phyloP scores from a whole-genome alignment of 2,329 filamentous ascomycete genomes.

The Lasiodiplodia theobromae region DNA sequence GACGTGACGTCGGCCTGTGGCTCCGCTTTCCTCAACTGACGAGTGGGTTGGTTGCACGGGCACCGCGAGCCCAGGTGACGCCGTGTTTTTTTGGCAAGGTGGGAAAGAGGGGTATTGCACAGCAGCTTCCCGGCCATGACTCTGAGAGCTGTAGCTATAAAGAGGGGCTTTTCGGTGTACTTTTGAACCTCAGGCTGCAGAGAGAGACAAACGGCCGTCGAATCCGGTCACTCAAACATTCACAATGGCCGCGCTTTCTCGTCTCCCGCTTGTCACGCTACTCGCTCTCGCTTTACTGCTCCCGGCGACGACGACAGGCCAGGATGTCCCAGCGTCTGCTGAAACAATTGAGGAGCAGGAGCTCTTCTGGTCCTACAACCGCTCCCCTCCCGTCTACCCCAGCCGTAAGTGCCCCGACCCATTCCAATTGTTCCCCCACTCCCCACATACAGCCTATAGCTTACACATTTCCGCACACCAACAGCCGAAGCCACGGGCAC shows the following conservation, averaged over 20 bases:
- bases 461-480: not conserved
- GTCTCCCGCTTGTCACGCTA: not conserved
- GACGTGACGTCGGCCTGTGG: slow-evolving; percentile 2
- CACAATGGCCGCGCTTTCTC: not conserved
- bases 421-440: too few species aligned
- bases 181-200: not conserved
- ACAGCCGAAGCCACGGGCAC: slow-evolving; percentile 12
- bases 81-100: not conserved
- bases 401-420: slow-evolving; percentile 4
- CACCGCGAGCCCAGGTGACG: not conserved
- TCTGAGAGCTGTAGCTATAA: not conserved
- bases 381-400: slow-evolving; percentile 11
- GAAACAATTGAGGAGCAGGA: not conserved
- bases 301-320: not conserved
- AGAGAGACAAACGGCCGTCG: not conserved
- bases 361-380: slow-evolving; percentile 14
- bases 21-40: not conserved
- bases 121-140: not conserved
- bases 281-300: not conserved
- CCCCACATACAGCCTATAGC: not conserved
- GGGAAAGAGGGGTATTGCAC: slow-evolving; percentile 8
- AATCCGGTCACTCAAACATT: not conserved
- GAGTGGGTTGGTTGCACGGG: not conserved
- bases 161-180: not conserved
- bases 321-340: slow-evolving; percentile 5